phyloP scores from a whole-genome alignment of 1,139 yeast species.

The Yamadazyma diospyri region DNA sequence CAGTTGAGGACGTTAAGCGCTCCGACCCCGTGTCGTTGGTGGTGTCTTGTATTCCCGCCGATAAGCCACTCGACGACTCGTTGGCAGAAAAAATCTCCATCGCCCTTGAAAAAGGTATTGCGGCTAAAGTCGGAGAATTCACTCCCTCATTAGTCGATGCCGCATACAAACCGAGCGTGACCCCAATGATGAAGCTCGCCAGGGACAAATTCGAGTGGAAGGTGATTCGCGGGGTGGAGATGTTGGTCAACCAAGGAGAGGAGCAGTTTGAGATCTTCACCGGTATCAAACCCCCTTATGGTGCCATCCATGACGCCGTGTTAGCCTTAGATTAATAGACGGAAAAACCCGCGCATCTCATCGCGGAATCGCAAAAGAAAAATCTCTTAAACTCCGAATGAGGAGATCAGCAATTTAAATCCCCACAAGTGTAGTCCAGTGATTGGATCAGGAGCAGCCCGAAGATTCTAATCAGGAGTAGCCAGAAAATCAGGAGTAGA shows the following conservation, averaged over 20 bases:
- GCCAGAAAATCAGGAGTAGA: no score
- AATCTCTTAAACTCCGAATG: background rate
- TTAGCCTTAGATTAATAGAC: constrained; percentile 15
- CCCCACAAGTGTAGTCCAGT: no score
- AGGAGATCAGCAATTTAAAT: no score
- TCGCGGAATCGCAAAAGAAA: no score
- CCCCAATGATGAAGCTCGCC: constrained; percentile 83
- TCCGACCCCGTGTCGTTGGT: constrained; percentile 54
- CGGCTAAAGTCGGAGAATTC: constrained; percentile 26
- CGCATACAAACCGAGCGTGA: constrained; percentile 83
- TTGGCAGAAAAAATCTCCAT: constrained; percentile 46
- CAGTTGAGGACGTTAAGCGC: constrained; percentile 38
- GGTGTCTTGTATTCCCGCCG: constrained; percentile 90
- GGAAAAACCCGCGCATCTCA: no score
- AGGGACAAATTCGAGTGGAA: constrained; percentile 57
- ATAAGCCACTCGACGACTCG: constrained; percentile 60
- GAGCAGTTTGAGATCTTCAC: constrained; percentile 83
- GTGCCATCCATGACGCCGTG: constrained; percentile 59
- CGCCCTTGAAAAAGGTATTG: constrained; percentile 40
- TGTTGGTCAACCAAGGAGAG: constrained; percentile 91
- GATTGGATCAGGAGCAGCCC: no score
- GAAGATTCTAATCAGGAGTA: no score
- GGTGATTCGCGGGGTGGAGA: constrained; percentile 81
- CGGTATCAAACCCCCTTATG: constrained; percentile 62
- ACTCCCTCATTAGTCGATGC: constrained; percentile 75